Evolutionary conservation across 2,329 filamentous ascomycete species (phyloP), one percentile per base, ranked within the genome.

Genomic region (Tolypocladium paradoxum): DNA sequence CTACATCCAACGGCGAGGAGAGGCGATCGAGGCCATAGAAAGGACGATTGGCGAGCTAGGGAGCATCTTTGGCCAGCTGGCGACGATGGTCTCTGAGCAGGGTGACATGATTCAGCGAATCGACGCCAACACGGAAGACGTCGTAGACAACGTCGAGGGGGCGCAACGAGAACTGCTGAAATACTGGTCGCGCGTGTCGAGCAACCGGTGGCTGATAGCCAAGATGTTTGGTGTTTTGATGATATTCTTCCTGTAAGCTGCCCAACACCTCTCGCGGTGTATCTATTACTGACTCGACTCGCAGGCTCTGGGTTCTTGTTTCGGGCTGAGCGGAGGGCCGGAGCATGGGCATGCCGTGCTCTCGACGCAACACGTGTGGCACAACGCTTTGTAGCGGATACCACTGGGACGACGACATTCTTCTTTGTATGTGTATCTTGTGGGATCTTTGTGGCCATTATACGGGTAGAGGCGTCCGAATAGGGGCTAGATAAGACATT

Each of bases 101-200:
- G 90, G 88, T 56, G 93, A 96, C 71, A 95, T 96, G 87, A 95
- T 99, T 59, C 90, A 97, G 71, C 80, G 92, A 49, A 96, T 96
- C 65, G 92, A 97, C 64, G 92, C 92, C 59, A 96, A 97, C 69
- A 96, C 92, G 1, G 93, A 99, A 65, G 91, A 96, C 62, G 90
- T 99, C 6, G 92, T 99, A 52, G 92, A 97, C 65, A 99, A 99
- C 62, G 92, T 99, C n/a, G 83, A 96, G 65, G 93, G 93, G 20
- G 93, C 93, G 6, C 93, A 99, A 68, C 80, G 91, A 57, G 92
- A 99, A 71, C 69, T 99, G 64, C 82, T 99, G 73, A 96, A 96
- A 70, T 99, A 97, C 72, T 99, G 93, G 92, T 87, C 83, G 31
- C 81, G 91, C 40, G 91, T 97, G 31, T 93, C 90, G 53, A 90